Evolutionary conservation across 176 grass and related monocot genomes (phyloP).

Genomic region (Calamus simplicifolius): DNA sequence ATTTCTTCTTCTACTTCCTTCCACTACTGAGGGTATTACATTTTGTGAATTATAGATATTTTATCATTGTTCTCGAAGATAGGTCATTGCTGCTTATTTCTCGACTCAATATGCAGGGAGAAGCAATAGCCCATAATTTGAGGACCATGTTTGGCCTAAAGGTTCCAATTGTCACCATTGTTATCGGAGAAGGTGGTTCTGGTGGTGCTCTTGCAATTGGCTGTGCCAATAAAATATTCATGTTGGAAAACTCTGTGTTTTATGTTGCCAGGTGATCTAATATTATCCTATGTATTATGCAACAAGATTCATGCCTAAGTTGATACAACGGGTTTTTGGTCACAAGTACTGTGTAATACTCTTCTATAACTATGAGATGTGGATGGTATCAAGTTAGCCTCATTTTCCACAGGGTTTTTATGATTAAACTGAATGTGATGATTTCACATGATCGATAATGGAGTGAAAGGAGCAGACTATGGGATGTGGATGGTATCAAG

Average conservation of each 20-base stretch:
- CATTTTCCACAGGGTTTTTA: no score
- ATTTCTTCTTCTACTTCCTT: background rate
- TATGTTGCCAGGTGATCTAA: conserved; percentile 43
- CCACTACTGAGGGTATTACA: no score
- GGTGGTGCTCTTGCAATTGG: conserved; percentile 43
- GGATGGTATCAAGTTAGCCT: no score
- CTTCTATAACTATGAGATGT: no score
- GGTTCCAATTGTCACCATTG: conserved; percentile 35
- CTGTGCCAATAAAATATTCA: conserved; percentile 40
- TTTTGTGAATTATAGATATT: background rate
- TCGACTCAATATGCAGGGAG: conserved; percentile 26
- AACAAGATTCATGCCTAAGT: background rate
- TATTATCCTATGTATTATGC: conserved; percentile 2
- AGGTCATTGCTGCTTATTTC: background rate
- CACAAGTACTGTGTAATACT: no score
- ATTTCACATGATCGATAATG: no score
- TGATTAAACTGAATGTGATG: no score
- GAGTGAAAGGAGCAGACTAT: no score
- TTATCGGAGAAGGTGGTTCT: conserved; percentile 48
- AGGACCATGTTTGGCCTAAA: conserved; percentile 42
- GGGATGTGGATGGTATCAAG: no score
- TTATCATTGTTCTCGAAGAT: background rate
- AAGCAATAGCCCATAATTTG: conserved; percentile 41
- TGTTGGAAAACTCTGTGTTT: conserved; percentile 44
- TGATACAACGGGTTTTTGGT: no score